These are phyloP conservation scores for Aspergillus jensenii DNA, from an alignment of 2,329 filamentous ascomycete species.

Conservation along the genomic window DNA sequence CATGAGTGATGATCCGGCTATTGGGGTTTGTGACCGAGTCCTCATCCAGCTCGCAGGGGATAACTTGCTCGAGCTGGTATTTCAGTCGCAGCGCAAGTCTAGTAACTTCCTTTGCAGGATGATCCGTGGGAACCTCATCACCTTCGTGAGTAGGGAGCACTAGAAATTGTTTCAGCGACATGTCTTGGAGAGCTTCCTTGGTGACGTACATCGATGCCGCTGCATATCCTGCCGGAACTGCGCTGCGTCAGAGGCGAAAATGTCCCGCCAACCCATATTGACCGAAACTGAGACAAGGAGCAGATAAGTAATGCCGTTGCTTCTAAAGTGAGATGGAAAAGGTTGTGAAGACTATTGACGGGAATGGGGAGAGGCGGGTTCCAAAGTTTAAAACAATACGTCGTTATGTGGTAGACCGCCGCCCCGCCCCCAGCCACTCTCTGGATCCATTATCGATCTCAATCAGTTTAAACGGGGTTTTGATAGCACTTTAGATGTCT, in stretches of 20 bases:
- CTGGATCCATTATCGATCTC: neutral
- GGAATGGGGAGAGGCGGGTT: neutral
- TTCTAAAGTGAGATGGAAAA: neutral
- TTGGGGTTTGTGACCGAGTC: conserved; percentile 73
- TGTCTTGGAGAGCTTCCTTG: neutral
- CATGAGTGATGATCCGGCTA: conserved; percentile 77
- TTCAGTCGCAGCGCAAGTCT: conserved; percentile 86
- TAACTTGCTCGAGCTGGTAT: conserved; percentile 82
- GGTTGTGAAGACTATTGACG: neutral
- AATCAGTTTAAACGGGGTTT: neutral
- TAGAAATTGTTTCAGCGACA: conserved; percentile 22
- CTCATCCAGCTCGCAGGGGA: conserved; percentile 87
- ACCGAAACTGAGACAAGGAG: neutral
- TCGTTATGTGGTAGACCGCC: neutral
- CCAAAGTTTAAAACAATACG: neutral
- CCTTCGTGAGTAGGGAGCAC: conserved; percentile 44
- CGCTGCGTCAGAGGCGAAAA: conserved; percentile 32
- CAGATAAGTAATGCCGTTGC: neutral
- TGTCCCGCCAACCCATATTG: conserved; percentile 40
- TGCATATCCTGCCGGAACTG: conserved; percentile 37
- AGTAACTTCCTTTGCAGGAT: conserved; percentile 78
- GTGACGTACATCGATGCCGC: conserved; percentile 42
- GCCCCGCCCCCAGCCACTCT: conserved; percentile 11
- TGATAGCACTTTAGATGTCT: conserved; percentile 11
- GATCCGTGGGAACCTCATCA: conserved; percentile 57